Base-by-base conservation (phyloP, 768 basidiomycete genomes). In the Paxillus involutus region DNA sequence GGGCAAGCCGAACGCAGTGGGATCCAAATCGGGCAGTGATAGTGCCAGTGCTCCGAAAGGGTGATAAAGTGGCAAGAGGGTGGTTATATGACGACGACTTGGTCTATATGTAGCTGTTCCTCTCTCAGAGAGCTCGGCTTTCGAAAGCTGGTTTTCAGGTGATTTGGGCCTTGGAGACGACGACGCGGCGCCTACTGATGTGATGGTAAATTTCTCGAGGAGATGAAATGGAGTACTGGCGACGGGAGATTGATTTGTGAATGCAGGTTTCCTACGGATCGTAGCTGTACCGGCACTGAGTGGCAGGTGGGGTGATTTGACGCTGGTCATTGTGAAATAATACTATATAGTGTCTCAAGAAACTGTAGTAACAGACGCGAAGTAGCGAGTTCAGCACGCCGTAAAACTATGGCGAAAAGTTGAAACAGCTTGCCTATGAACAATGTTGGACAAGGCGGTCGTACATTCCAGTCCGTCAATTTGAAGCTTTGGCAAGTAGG, bases 1-100 rank as follows among this genome's bases (percentile, higher is more conserved):
- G 43, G 82, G 80, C 48, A 86, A 74, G 49, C 86, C 86, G 63
- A 84, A 80, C 32, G 68, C 62, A 16, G 74, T 69, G 8, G 85
- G 80, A 64, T 86, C 81, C 45, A 88, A 77, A 51, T 80, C 80
- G 4, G 85, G 85, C 51, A 86, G 77, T 7, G 86, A 87, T 62
- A 81, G 75, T 37, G 86, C 86, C 37, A 88, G 74, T 10, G 69
- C 66, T 3, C 85, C 86, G 32, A 82, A 71, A 26, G 87, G 87
- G 63, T 88, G 87, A 62, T 88, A 88, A 43, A 89, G 69, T 19
- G 87, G 85, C 37, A 88, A 74, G 26, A 78, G 73, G 5, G 77
- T 73, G 8, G 59, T 63, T 59, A 72, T 69, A 49, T 68, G 62
- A 21, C 44, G 56, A 36, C 40, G 59, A 26, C 47, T 43, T 13